Conservation (phyloP, 495 filamentous ascomycete species). For the Cenococcum geophilum region DNA sequence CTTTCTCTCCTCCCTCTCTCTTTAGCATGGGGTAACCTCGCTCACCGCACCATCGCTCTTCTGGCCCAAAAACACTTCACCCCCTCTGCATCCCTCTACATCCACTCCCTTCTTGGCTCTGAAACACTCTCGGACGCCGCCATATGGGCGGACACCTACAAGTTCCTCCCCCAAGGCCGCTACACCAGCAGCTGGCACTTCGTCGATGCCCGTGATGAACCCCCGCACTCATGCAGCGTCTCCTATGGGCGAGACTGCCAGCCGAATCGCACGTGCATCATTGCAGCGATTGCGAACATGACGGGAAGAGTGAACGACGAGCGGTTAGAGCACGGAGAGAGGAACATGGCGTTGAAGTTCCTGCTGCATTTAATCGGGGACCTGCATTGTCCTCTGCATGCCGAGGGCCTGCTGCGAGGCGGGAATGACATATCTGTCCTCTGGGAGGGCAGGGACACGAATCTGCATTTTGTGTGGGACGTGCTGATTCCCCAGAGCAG, state of each 20-base stretch:
- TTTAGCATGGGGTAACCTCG: conserved; percentile 15
- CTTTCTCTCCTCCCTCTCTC: neutral
- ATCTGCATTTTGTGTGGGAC: conserved; percentile 20
- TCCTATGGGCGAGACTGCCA: conserved; percentile 54
- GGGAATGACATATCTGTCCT: conserved; percentile 19
- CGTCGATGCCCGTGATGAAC: conserved; percentile 55
- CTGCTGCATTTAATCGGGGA: conserved; percentile 46
- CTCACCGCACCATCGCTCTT: conserved; percentile 19
- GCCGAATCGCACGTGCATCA: conserved; percentile 47
- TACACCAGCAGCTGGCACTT: conserved; percentile 10
- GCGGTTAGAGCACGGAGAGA: conserved; percentile 28
- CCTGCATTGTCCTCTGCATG: conserved; percentile 23
- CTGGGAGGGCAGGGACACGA: conserved; percentile 5
- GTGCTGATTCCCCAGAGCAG: conserved; percentile 4
- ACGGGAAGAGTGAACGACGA: conserved; percentile 35
- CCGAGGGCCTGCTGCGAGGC: conserved; percentile 11
- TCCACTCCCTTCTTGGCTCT: neutral
- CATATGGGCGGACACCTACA: conserved; percentile 16
- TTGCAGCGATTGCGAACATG: conserved; percentile 60
- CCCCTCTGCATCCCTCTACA: neutral
- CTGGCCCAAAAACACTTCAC: conserved; percentile 16
- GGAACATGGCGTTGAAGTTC: conserved; percentile 44
- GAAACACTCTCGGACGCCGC: conserved; percentile 7
- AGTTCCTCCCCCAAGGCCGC: neutral
- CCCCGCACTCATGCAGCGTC: conserved; percentile 52